A percentile compares a stretch with the other conserved stretches of the same genome.
Conservation (phyloP, 2,329 filamentous ascomycete genomes). For the Xylaria arbuscula region DNA sequence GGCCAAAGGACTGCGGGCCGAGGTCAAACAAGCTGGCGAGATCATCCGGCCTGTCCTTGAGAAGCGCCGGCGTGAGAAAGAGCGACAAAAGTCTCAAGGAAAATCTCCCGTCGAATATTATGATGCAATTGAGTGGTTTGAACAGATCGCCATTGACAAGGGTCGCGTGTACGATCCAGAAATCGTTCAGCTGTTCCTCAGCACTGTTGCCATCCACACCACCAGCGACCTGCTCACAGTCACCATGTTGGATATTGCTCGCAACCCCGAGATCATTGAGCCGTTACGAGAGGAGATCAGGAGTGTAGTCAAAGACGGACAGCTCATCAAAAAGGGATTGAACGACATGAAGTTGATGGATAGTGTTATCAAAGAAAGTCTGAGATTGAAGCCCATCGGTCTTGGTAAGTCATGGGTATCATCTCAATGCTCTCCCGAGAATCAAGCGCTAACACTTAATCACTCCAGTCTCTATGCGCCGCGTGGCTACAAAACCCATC, state of each 20-base stretch:
- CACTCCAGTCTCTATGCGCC: neutral
- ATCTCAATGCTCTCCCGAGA: neutral
- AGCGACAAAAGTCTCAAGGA: neutral
- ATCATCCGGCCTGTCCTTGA: slow-evolving; percentile 1
- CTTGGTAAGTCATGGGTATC: neutral
- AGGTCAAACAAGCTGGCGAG: neutral
- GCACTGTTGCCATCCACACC: slow-evolving; percentile 1
- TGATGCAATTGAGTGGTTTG: slow-evolving; percentile 4
- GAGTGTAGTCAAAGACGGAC: slow-evolving; percentile 2
- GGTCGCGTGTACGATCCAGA: slow-evolving; percentile 1
- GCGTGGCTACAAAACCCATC: slow-evolving; percentile 2
- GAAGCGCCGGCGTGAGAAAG: slow-evolving; percentile 1
- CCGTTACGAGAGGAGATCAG: slow-evolving; percentile 4
- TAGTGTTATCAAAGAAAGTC: slow-evolving; percentile 1
- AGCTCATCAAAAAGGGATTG: neutral
- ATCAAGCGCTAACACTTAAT: neutral
- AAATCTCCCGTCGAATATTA: neutral
- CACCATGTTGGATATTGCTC: slow-evolving; percentile 3
- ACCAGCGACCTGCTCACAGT: slow-evolving; percentile 1
- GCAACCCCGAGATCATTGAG: neutral
- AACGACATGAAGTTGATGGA: slow-evolving; percentile 5
- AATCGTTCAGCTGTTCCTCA: slow-evolving; percentile 5
- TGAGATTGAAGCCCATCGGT: neutral
- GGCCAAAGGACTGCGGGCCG: neutral
- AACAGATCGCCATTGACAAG: slow-evolving; percentile 4